Base-by-base conservation (phyloP, 768 basidiomycete species). In the Boletellus emodensis region DNA sequence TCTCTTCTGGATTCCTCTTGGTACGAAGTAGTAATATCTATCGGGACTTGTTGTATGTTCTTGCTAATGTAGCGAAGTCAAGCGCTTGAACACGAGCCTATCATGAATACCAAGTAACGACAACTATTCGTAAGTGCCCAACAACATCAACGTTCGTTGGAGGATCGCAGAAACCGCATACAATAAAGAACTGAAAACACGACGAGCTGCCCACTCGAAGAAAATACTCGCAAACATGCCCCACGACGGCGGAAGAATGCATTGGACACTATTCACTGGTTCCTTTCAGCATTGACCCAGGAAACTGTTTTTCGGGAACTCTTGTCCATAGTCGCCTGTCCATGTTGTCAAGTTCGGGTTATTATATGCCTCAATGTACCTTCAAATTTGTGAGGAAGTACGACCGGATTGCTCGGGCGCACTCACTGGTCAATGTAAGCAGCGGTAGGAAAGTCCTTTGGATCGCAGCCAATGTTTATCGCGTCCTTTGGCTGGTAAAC, bases 391-490 rank as follows among this genome's bases (percentile, higher is more conserved):
- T 57, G 49, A 60, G 52, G 35, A 45, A 9, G 30, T 1, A 20
- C 15, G 15, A 43, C 8, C 42, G 10, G 13, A 18, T 28, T 41
- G 26, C 12, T 2, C 17, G 37, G 12, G 18, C 33, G n/a, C 38
- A 66, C 79, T 46, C 56, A 87, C 80, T 80, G 67, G 42, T 85
- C 71, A 65, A 95, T 97, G 66, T 97, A 97, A 12, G 77, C 75
- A 44, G 77, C 69, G 0, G 95, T 97, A 1, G 95, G 94, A 65
- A 79, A 87, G 39, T 81, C 78, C 40, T 70, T 61, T 12, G 94
- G 94, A 63, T 89, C 84, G 63, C 94, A 97, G 14, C 94, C 93
- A 45, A 91, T 76, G 64, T 93, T 94, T 50, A 81, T 75, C 28
- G 76, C 63, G 54, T 80, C 67, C 61, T 77, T 72, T 3, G 81